phyloP scores from a whole-genome alignment of 2,329 filamentous ascomycete genomes.

The Colletotrichum limetticola region DNA sequence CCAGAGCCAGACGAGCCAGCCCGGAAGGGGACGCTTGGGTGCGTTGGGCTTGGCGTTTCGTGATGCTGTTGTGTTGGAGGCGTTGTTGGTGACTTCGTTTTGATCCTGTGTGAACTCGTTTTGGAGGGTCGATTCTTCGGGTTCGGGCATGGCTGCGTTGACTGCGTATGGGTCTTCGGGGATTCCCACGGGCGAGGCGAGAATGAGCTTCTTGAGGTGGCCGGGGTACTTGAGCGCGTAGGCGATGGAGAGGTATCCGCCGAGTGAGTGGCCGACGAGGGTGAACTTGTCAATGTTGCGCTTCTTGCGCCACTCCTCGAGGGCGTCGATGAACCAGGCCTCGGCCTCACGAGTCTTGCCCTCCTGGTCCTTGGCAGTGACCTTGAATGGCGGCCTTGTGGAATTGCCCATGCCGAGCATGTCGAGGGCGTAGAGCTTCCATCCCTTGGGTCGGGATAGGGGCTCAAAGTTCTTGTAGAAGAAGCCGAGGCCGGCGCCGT shows the following conservation, averaged over 20 bases:
- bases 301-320: constrained; percentile 94
- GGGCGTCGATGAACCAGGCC: constrained; percentile 93
- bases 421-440: constrained; percentile 81
- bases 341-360: constrained; percentile 90
- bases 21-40: constrained; percentile 71
- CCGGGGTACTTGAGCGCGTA: constrained; percentile 98
- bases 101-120: constrained; percentile 86
- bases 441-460: constrained; percentile 80
- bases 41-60: constrained; percentile 47
- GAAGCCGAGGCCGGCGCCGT: constrained; percentile 94
- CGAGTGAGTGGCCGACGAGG: constrained; percentile 90
- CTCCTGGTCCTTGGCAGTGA: constrained; percentile 83
- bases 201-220: constrained; percentile 92
- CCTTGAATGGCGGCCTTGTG: constrained; percentile 64
- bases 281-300: constrained; percentile 94
- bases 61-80: constrained; percentile 42
- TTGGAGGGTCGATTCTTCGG: constrained; percentile 75
- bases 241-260: constrained; percentile 93
- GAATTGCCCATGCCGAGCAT: constrained; percentile 47
- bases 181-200: constrained; percentile 93
- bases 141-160: constrained; percentile 82
- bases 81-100: constrained; percentile 58
- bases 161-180: constrained; percentile 94
- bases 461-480: constrained; percentile 99
- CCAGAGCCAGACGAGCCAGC: constrained; percentile 95